Evolutionary conservation across 2,329 filamentous ascomycete species (phyloP).

Genomic region (Thermothelomyces thermophilus): DNA sequence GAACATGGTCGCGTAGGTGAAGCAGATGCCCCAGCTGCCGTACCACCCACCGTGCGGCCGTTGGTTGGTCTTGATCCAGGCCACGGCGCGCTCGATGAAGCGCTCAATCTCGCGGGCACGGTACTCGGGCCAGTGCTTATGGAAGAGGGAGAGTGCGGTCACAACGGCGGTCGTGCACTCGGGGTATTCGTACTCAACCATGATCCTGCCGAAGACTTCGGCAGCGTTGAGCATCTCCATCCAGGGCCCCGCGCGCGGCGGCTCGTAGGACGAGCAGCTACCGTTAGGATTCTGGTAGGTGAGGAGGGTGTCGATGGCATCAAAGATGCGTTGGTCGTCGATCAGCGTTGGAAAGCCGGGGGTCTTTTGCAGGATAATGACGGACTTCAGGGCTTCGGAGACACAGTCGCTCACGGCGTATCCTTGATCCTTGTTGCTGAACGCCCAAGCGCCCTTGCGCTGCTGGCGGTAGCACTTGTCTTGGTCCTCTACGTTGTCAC

Average conservation of each 20-base stretch:
- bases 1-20: constrained; percentile 96
- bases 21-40: constrained; percentile 96
- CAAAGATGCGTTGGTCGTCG: constrained; percentile 70
- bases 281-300: constrained; percentile 85
- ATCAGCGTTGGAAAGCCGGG: constrained; percentile 69
- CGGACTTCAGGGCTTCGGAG: constrained; percentile 80
- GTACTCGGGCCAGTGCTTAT: constrained; percentile 74
- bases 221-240: constrained; percentile 88
- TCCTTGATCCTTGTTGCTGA: constrained; percentile 86
- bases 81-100: constrained; percentile 67
- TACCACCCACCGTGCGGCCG: constrained; percentile 88
- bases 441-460: constrained; percentile 91
- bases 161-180: constrained; percentile 96
- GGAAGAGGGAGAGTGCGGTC: constrained; percentile 78
- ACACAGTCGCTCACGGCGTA: constrained; percentile 96
- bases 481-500: constrained; percentile 72
- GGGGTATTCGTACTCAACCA: constrained; percentile 98
- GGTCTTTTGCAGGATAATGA: constrained; percentile 72
- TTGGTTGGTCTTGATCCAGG: constrained; percentile 78
- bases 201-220: constrained; percentile 93
- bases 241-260: constrained; percentile 66
- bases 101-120: constrained; percentile 64
- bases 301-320: constrained; percentile 83
- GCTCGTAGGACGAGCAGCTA: constrained; percentile 87
- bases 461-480: constrained; percentile 80